Percentiles rank a stretch among this genome's conserved stretches.
Evolutionary conservation across 2,329 filamentous ascomycete genomes (phyloP).

Genomic region (Dothistroma septosporum): DNA sequence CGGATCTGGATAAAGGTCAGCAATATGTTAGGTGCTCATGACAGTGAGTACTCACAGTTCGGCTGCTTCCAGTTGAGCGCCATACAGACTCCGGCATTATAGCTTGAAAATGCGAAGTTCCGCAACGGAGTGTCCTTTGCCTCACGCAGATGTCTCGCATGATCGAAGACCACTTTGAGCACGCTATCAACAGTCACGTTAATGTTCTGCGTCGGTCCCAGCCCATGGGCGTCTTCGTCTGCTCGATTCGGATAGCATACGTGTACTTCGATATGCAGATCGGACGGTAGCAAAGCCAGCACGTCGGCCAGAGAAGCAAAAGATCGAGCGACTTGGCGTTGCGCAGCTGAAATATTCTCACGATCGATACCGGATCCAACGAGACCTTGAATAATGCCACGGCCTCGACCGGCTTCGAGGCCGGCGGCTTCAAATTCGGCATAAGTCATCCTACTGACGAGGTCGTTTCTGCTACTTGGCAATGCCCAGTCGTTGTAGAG

Average conservation of each 20-base stretch:
- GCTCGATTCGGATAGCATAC: constrained; percentile 75
- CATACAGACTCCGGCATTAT: constrained; percentile 84
- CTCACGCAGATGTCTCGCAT: constrained; percentile 67
- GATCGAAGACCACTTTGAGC: constrained; percentile 82
- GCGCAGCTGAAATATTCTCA: constrained; percentile 58
- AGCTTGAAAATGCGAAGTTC: constrained; percentile 90
- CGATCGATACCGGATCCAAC: constrained; percentile 28
- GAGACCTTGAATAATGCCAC: constrained; percentile 27
- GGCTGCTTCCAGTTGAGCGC: constrained; percentile 99
- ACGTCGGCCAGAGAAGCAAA: constrained; percentile 78
- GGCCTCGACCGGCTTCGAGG: constrained; percentile 25
- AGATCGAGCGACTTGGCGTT: constrained; percentile 65
- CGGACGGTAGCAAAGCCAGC: constrained; percentile 66
- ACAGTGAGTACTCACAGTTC: constrained; percentile 61
- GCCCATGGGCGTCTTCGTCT: constrained; percentile 65
- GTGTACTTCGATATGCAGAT: constrained; percentile 88
- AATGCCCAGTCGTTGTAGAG: constrained; percentile 80
- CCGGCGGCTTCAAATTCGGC: constrained; percentile 61
- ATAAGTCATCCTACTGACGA: constrained; percentile 72
- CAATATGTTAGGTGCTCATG: not conserved
- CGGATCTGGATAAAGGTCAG: constrained; percentile 55
- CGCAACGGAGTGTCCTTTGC: constrained; percentile 68
- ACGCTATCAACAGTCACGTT: constrained; percentile 83
- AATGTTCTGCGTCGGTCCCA: constrained; percentile 74
- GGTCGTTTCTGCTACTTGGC: constrained; percentile 56